Evolutionary conservation across 2,329 filamentous ascomycete species (phyloP).

Genomic region (Cordyceps militaris): DNA sequence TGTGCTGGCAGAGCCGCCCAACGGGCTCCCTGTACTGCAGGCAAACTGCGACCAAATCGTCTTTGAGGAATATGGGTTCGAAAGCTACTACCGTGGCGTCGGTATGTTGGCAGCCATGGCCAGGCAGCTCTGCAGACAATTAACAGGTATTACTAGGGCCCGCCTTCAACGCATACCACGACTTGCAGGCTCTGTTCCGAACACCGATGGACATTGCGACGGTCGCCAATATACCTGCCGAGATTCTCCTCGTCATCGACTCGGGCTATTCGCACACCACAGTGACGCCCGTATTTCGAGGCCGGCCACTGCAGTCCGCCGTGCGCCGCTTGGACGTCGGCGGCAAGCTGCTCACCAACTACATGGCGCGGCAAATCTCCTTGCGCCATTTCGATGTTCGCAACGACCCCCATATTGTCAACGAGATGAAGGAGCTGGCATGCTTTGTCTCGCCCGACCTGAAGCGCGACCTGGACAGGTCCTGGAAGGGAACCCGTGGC

Average conservation of each 20-base stretch:
- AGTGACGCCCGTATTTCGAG: conserved; percentile 76
- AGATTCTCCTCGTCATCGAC: conserved; percentile 83
- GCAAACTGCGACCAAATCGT: conserved; percentile 92
- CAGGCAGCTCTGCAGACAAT: neutral
- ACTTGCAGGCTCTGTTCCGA: conserved; percentile 62
- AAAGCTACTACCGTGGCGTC: conserved; percentile 70
- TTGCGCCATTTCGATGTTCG: conserved; percentile 92
- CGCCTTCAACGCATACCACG: conserved; percentile 74
- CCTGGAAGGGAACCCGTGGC: conserved; percentile 70
- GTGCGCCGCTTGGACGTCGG: conserved; percentile 83
- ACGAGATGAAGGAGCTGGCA: conserved; percentile 87
- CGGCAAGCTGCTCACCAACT: conserved; percentile 88
- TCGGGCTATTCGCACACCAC: conserved; percentile 91
- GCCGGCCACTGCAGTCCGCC: conserved; percentile 71
- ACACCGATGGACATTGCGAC: conserved; percentile 43
- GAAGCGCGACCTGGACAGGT: conserved; percentile 65
- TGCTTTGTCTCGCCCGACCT: conserved; percentile 82
- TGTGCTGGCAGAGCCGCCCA: conserved; percentile 78
- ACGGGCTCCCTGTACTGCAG: conserved; percentile 72
- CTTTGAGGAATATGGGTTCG: conserved; percentile 95
- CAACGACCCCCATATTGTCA: conserved; percentile 87
- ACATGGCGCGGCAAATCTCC: conserved; percentile 82
- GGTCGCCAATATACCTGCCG: conserved; percentile 49
- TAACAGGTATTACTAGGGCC: conserved; percentile 44
- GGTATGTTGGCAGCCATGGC: conserved; percentile 35